phyloP scores from a whole-genome alignment of 2,329 filamentous ascomycete genomes.

The Ampelomyces quisqualis region DNA sequence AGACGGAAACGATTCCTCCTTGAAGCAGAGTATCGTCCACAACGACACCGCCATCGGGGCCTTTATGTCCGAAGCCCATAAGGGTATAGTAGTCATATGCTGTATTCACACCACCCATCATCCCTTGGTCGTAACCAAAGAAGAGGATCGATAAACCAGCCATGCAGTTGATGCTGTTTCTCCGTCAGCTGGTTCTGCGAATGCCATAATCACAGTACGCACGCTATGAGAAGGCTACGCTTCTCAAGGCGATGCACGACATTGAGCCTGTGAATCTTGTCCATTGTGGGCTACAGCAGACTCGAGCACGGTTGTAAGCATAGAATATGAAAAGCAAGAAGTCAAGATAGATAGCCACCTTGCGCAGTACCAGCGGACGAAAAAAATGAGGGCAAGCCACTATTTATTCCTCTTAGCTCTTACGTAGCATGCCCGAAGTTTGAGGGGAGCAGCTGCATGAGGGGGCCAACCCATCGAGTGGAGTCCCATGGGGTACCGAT shows the following conservation, averaged over 20 bases:
- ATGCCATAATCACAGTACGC: not conserved
- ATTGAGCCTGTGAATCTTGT: constrained; percentile 28
- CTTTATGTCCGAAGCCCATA: constrained; percentile 35
- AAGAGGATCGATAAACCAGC: constrained; percentile 36
- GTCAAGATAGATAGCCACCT: no score
- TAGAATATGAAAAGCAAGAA: no score
- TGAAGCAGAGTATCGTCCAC: constrained; percentile 31
- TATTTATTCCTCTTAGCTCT: not conserved
- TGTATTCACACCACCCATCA: constrained; percentile 40
- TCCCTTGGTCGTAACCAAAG: constrained; percentile 39
- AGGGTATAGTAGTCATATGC: constrained; percentile 34
- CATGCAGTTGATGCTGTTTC: constrained; percentile 28
- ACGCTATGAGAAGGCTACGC: constrained; percentile 30
- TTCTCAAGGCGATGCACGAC: constrained; percentile 31
- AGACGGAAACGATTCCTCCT: constrained; percentile 38
- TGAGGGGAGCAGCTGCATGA: not conserved
- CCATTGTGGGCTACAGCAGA: constrained; percentile 17
- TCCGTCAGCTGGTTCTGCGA: not conserved
- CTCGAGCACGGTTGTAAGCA: no score
- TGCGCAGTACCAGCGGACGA: no score
- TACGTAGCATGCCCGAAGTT: not conserved
- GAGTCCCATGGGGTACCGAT: constrained; percentile 1
- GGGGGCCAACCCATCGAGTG: not conserved
- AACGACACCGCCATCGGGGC: constrained; percentile 23
- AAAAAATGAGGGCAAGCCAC: not conserved